Evolutionary conservation across 371 early-diverging fungal species (phyloP), one percentile per base, ranked within the genome.

Genomic region (Rhizopus sp.): DNA sequence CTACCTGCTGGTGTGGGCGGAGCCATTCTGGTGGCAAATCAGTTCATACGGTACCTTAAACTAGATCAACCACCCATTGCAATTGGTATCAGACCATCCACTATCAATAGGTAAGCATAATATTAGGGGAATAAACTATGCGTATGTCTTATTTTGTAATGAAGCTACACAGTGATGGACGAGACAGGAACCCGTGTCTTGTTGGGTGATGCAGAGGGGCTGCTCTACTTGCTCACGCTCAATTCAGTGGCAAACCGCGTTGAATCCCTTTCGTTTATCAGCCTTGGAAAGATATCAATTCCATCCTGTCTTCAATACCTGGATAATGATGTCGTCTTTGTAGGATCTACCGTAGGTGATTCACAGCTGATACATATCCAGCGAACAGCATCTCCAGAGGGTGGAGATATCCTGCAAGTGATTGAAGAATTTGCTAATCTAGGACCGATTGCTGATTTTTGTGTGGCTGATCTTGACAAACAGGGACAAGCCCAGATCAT

Each of bases 311-410:
- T 96, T 33, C 70, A 80, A 4, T 93, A 92, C 62, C 71, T 96
- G 8, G 89, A 82, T 47, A 83, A 83, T 50, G 88, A 91, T 55
- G 84, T 85, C 39, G 79, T 90, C 8, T 96, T 83, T 71, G 73
- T 96, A 16, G 97, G 96, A 3, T 94, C 95, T 0, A 87, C 87
- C 51, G 83, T 78, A 31, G 92, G 91, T 4, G 96, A 97, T 69
- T 94, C 95, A 5, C 87, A 91, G 52, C 67, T 97, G 4, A 75
- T 92, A 1, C 70, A 81, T 41, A 63, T 92, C 0, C 66, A 83
- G 29, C 60, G 59, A 7, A 64, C 69, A 17, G 37, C 64, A 2
- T 38, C 33, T 15, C 55, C 60, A 7, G 57, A 62, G n/a, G 60
- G 59, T 33, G 67, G 55, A 5, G 66, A 73, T 10, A 77, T 68